A percentile compares a stretch with the other conserved stretches of the same genome.
phyloP scores from a whole-genome alignment of 2,329 filamentous ascomycete genomes.

The Penicillium sp. region DNA sequence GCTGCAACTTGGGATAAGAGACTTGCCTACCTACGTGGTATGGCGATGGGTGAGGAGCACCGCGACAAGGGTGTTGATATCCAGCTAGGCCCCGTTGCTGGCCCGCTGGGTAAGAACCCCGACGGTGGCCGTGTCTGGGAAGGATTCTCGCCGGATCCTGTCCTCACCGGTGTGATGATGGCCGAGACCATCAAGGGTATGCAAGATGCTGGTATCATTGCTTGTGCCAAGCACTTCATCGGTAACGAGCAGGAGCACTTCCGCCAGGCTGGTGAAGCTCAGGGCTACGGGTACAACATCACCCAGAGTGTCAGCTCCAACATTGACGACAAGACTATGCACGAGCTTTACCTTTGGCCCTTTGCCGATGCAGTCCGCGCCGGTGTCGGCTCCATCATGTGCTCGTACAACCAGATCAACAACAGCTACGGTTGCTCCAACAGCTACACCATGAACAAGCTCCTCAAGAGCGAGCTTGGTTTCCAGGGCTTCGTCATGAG shows the following conservation, averaged over 20 bases:
- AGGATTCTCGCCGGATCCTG: conserved; percentile 65
- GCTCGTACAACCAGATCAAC: conserved; percentile 68
- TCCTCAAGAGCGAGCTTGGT: conserved; percentile 68
- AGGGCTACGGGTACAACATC: conserved; percentile 58
- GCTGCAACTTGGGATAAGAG: conserved; percentile 76
- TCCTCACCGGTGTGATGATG: conserved; percentile 66
- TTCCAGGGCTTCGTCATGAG: conserved; percentile 66
- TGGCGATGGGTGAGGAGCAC: conserved; percentile 70
- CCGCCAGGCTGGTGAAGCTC: conserved; percentile 58
- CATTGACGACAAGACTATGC: conserved; percentile 59
- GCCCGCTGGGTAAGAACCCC: conserved; percentile 63
- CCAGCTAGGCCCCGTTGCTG: conserved; percentile 70
- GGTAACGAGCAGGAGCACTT: conserved; percentile 70
- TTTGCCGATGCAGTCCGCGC: conserved; percentile 64
- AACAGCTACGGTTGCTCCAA: conserved; percentile 64
- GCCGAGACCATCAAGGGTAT: conserved; percentile 72
- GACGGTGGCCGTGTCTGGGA: conserved; percentile 67
- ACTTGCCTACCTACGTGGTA: conserved; percentile 63
- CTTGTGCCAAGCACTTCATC: conserved; percentile 73
- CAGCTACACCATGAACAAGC: conserved; percentile 53
- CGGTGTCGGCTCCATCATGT: conserved; percentile 64
- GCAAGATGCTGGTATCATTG: conserved; percentile 74
- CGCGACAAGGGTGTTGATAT: conserved; percentile 70
- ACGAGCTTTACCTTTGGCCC: conserved; percentile 62
- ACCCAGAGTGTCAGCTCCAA: conserved; percentile 58